phyloP scores from a whole-genome alignment of 2,329 filamentous ascomycete genomes.

The Furcasterigmium sp. region DNA sequence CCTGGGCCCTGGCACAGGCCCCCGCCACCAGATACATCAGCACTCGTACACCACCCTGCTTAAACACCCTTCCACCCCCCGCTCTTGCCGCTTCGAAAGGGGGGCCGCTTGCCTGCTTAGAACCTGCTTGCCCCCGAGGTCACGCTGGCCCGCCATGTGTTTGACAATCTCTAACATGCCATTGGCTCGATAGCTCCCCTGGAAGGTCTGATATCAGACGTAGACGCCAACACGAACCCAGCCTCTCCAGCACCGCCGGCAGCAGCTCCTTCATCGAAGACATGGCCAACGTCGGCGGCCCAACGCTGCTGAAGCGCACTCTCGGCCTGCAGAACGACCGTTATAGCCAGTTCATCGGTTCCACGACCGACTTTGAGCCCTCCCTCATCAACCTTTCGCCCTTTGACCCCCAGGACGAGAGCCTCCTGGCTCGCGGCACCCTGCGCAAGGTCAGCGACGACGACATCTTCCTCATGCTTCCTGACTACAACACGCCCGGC shows the following conservation, averaged over 20 bases:
- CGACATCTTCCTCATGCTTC: slow-evolving; percentile 76
- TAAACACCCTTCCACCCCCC: neutral
- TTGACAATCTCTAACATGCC: slow-evolving; percentile 35
- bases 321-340: slow-evolving; percentile 73
- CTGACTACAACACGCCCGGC: slow-evolving; percentile 67
- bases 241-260: slow-evolving; percentile 55
- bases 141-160: slow-evolving; percentile 8
- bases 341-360: slow-evolving; percentile 78
- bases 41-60: neutral
- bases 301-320: slow-evolving; percentile 61
- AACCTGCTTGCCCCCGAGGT: slow-evolving; percentile 7
- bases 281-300: slow-evolving; percentile 65
- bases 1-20: neutral
- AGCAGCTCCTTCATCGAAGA: slow-evolving; percentile 63
- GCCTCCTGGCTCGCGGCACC: slow-evolving; percentile 61
- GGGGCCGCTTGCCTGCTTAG: slow-evolving; percentile 1
- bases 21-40: neutral
- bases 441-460: slow-evolving; percentile 71
- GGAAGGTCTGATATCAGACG: slow-evolving; percentile 49
- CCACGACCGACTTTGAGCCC: slow-evolving; percentile 78
- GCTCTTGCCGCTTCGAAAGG: neutral
- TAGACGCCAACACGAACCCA: slow-evolving; percentile 49
- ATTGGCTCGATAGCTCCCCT: slow-evolving; percentile 51
- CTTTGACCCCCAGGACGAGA: slow-evolving; percentile 79
- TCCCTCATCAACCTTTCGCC: slow-evolving; percentile 76